These are phyloP conservation scores for Spathaspora sp. DNA, from an alignment of 805 yeast genomes.

Conservation along the genomic window DNA sequence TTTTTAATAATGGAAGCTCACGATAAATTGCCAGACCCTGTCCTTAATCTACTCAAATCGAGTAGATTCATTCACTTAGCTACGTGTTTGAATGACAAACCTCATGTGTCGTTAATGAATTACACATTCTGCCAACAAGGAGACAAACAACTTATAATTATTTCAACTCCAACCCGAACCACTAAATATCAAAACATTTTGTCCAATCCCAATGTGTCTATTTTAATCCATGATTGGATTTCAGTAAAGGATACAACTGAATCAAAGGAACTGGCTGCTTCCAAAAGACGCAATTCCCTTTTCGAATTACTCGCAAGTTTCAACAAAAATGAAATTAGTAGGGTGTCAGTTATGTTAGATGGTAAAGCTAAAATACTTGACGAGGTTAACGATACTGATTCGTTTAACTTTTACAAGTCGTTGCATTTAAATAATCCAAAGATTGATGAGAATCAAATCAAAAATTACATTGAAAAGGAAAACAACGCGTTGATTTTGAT, in stretches of 20 bases:
- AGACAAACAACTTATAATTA: conserved; percentile 51
- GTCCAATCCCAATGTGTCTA: conserved; percentile 72
- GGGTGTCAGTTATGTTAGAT: conserved; percentile 75
- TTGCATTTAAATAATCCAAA: conserved; percentile 61
- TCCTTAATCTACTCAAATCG: conserved; percentile 44
- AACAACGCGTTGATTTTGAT: conserved; percentile 66
- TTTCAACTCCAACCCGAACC: conserved; percentile 70
- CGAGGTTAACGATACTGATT: conserved; percentile 32
- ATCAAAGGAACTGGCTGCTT: conserved; percentile 9
- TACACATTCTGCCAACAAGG: conserved; percentile 57
- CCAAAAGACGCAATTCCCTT: conserved; percentile 22
- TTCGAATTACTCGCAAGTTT: conserved; percentile 63
- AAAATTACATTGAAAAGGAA: conserved; percentile 44
- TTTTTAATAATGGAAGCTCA: conserved; percentile 4
- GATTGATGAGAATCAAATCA: conserved; percentile 65
- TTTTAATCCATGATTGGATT: conserved; percentile 90
- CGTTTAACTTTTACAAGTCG: conserved; percentile 57
- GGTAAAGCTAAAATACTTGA: conserved; percentile 64
- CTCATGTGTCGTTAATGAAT: conserved; percentile 91
- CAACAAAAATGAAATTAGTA: conserved; percentile 75
- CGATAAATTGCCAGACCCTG: conserved; percentile 31
- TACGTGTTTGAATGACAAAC: conserved; percentile 68
- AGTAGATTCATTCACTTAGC: conserved; percentile 81
- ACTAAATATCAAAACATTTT: conserved; percentile 69
- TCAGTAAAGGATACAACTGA: conserved; percentile 45